phyloP scores from a whole-genome alignment of 169 alveolate genomes.

The Plasmodium cynomolgi region DNA sequence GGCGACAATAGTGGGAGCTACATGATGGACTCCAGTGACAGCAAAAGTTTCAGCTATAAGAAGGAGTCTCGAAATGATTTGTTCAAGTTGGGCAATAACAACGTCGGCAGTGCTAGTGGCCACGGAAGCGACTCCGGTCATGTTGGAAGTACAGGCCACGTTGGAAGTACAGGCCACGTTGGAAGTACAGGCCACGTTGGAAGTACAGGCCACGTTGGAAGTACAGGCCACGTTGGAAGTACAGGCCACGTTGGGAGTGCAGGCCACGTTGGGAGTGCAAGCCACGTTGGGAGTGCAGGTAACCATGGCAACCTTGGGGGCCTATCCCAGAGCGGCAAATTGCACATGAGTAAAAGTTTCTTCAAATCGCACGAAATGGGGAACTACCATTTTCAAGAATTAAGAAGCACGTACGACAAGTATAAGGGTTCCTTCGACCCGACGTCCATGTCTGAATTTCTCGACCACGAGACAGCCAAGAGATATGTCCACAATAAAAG shows the following conservation, averaged over 20 bases:
- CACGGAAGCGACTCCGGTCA: background rate
- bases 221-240: background rate
- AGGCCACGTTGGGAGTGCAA: background rate
- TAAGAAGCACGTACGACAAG: background rate
- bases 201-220: background rate
- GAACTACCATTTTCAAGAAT: background rate
- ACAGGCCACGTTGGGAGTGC: background rate
- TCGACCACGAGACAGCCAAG: background rate
- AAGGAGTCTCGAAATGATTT: conserved; percentile 31
- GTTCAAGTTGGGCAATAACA: background rate
- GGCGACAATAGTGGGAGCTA: background rate
- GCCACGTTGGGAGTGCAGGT: background rate
- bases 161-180: background rate
- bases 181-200: background rate
- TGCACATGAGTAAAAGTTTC: background rate
- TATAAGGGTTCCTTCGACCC: background rate
- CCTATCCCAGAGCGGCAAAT: background rate
- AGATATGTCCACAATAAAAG: background rate
- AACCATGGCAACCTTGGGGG: background rate
- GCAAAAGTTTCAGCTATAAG: conserved; percentile 1
- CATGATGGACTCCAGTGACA: background rate
- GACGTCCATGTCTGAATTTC: background rate
- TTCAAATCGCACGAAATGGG: background rate
- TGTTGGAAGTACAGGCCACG: background rate
- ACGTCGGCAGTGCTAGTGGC: background rate